Evolutionary conservation across 495 filamentous ascomycete genomes (phyloP).

Genomic region (Lasiosphaeriaceae sp.): DNA sequence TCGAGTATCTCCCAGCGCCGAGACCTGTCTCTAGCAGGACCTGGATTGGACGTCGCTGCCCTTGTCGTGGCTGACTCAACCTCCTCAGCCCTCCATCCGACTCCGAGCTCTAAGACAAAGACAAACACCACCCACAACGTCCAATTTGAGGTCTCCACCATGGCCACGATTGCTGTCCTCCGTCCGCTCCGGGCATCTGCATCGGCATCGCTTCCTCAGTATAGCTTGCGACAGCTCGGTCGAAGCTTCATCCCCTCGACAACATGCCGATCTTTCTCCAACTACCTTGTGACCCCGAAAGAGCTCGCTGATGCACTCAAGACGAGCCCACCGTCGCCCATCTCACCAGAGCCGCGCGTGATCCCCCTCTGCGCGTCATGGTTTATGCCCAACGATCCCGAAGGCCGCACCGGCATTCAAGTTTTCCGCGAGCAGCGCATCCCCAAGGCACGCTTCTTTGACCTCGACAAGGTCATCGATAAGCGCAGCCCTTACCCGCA

Average conservation of each 20-base stretch:
- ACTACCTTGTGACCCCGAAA: constrained; percentile 79
- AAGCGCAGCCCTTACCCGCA: constrained; percentile 85
- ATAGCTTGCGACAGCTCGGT: constrained; percentile 15
- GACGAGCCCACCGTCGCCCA: constrained; percentile 67
- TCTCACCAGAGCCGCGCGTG: constrained; percentile 72
- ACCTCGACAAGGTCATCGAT: constrained; percentile 88
- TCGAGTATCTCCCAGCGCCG: too few species aligned
- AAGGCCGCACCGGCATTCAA: constrained; percentile 66
- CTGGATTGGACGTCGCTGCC: too few species aligned
- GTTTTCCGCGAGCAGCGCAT: constrained; percentile 76
- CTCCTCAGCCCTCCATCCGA: background rate
- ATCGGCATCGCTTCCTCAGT: constrained; percentile 30
- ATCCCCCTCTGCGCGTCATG: constrained; percentile 89
- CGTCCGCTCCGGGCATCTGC: constrained; percentile 35
- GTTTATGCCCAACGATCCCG: constrained; percentile 86
- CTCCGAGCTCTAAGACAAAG: background rate
- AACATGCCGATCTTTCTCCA: constrained; percentile 54
- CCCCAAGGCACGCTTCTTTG: constrained; percentile 90
- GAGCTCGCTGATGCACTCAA: constrained; percentile 77
- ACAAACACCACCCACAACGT: background rate
- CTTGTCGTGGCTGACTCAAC: background rate
- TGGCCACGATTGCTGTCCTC: constrained; percentile 35
- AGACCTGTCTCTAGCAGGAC: too few species aligned
- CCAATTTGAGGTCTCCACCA: constrained; percentile 20
- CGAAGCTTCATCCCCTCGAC: constrained; percentile 12